Conservation (phyloP, 768 basidiomycete genomes). For the Trametes villosa region DNA sequence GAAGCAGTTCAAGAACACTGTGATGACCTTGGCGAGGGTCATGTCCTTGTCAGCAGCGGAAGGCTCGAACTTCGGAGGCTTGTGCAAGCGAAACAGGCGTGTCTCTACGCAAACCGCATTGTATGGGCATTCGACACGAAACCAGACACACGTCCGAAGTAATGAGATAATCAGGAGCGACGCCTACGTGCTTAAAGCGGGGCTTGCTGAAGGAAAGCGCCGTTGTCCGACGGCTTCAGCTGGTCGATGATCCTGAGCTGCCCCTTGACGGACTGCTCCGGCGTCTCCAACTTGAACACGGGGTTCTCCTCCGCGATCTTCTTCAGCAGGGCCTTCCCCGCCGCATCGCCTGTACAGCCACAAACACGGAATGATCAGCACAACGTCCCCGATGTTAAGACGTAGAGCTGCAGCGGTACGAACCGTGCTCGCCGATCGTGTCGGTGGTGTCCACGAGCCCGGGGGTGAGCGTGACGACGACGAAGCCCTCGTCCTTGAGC, state of each 20-base stretch:
- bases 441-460: constrained; percentile 2
- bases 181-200: too few relatives aligned
- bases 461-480: not conserved
- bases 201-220: constrained; percentile 11
- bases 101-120: too few relatives aligned
- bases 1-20: too few relatives aligned
- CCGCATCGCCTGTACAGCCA: too few relatives aligned
- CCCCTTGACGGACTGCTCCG: constrained; percentile 16
- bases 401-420: not conserved
- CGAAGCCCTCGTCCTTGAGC: constrained; percentile 10
- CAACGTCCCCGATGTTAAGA: not conserved
- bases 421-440: not conserved
- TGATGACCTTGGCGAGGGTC: too few relatives aligned
- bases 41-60: too few relatives aligned
- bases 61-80: too few relatives aligned
- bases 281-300: constrained; percentile 4
- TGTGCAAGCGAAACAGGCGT: too few relatives aligned
- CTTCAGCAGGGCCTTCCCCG: not conserved
- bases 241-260: constrained; percentile 9
- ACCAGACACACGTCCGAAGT: too few relatives aligned
- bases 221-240: constrained; percentile 2
- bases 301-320: not conserved
- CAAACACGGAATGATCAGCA: too few relatives aligned
- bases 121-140: too few relatives aligned
- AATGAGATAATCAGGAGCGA: too few relatives aligned